Conservation (phyloP, 2,329 filamentous ascomycete genomes). For the Emmonsiellopsis sp. region DNA sequence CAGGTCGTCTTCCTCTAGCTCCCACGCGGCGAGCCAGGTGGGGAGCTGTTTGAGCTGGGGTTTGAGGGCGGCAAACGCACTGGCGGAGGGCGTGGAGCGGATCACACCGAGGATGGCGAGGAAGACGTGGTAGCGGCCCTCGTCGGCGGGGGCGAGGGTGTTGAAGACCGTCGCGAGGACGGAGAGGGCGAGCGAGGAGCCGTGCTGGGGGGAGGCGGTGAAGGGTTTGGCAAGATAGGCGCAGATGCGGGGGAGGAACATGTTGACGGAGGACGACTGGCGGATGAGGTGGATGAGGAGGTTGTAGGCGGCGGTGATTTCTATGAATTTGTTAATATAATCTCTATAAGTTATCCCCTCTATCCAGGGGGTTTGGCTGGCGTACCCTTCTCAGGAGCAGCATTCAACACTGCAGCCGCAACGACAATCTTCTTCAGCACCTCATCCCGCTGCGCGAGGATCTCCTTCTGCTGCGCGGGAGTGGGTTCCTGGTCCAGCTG, state of each 20-base stretch:
- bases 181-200: constrained; percentile 74
- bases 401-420: constrained; percentile 66
- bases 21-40: constrained; percentile 74
- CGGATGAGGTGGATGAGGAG: constrained; percentile 87
- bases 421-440: constrained; percentile 82
- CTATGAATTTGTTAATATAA: constrained; percentile 33
- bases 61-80: constrained; percentile 74
- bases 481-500: constrained; percentile 44
- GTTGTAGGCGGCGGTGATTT: constrained; percentile 94
- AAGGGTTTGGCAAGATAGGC: constrained; percentile 81
- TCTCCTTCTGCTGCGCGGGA: constrained; percentile 13
- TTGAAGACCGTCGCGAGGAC: constrained; percentile 96
- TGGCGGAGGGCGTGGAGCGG: constrained; percentile 56
- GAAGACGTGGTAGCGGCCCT: constrained; percentile 82
- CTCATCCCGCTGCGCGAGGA: constrained; percentile 60
- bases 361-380: not conserved
- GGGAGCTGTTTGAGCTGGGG: constrained; percentile 70
- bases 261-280: constrained; percentile 74
- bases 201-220: constrained; percentile 74
- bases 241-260: constrained; percentile 81
- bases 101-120: constrained; percentile 80
- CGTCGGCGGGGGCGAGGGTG: constrained; percentile 65
- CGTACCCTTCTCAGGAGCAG: constrained; percentile 74
- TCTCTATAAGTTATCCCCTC: too few species aligned
- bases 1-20: constrained; percentile 68